Base-by-base conservation (phyloP, 2,329 filamentous ascomycete species). In the Monosporascus sp. region DNA sequence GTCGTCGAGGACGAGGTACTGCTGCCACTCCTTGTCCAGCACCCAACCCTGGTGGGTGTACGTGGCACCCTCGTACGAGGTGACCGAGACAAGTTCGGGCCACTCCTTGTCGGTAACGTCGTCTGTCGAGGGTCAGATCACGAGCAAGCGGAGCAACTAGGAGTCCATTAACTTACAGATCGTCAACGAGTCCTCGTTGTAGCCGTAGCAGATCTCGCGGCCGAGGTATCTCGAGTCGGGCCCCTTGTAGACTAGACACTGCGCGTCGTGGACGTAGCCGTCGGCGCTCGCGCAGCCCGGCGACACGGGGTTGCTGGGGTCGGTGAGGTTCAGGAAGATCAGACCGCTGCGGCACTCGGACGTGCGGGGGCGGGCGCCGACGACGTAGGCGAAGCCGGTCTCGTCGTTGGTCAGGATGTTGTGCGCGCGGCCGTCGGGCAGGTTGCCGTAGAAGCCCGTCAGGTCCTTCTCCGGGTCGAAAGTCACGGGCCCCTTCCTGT, bases 261-360 rank as follows among this genome's bases (percentile, higher is more conserved):
- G 80, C 2, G 81, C 81, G 58, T 84, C 81, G 64, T 84, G 81
- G 17, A 83, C 80, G 62, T 84, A 84, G 38, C 80, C 80, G 61
- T 83, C 81, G n/a, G 72, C 61, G 22, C 73, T 71, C 6, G 77
- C 76, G 60, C 80, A 84, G 44, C 81, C 81, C 6, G 78, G 75
- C 18, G 70, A 74, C 14, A 69, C 75, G 4, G 80, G 77, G 53
- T 80, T 81, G 7, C 74, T 66, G 14, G 79, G 73, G 57, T 83
- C 74, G 5, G 71, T 72, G 27, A 84, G 71, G 63, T 84, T 78
- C 57, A 84, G 78, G 70, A 82, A 82, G 67, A 81, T 81, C 49
- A 84, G 70, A 8, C 81, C 81, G 6, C 75, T 74, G 22, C 68
- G 70, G 72, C 81, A 83, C 24, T 65, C 61, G 56, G 67, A 66